Evolutionary conservation across 2,329 filamentous ascomycete species (phyloP).

Genomic region (Colletotrichum agaves): DNA sequence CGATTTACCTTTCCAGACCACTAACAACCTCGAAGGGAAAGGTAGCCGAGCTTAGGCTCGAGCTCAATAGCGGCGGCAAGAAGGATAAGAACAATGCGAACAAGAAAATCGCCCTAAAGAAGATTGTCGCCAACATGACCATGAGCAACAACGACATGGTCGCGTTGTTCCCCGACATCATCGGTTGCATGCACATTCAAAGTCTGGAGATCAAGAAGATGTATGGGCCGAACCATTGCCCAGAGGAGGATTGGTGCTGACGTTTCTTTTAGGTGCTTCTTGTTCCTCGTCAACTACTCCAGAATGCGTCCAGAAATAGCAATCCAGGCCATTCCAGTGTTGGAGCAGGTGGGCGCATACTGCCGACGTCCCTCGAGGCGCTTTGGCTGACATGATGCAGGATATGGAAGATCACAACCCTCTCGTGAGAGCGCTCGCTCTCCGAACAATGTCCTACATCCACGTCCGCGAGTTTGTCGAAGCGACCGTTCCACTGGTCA

Average conservation of each 20-base stretch:
- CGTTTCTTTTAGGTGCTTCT: constrained; percentile 79
- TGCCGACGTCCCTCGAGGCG: not conserved
- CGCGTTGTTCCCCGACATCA: constrained; percentile 92
- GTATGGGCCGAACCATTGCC: constrained; percentile 57
- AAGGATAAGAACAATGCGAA: constrained; percentile 96
- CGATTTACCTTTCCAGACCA: constrained; percentile 55
- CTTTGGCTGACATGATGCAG: constrained; percentile 54
- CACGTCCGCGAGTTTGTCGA: constrained; percentile 97
- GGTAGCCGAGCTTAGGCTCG: constrained; percentile 94
- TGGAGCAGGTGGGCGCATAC: constrained; percentile 74
- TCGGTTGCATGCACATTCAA: constrained; percentile 93
- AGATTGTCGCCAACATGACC: constrained; percentile 99
- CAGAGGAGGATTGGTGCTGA: not conserved
- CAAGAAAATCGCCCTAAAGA: constrained; percentile 99
- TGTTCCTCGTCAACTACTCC: constrained; percentile 97
- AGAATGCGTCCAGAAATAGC: constrained; percentile 94
- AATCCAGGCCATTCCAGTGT: constrained; percentile 87
- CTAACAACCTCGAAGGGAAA: constrained; percentile 85
- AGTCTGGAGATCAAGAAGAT: constrained; percentile 99
- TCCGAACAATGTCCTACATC: constrained; percentile 97
- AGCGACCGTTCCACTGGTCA: constrained; percentile 85
- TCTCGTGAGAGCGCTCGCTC: constrained; percentile 87
- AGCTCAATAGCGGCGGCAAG: constrained; percentile 92
- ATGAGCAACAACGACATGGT: constrained; percentile 99
- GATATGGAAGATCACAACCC: constrained; percentile 96